Conservation (phyloP, 345 rosid species). For the Ceriops tagal region DNA sequence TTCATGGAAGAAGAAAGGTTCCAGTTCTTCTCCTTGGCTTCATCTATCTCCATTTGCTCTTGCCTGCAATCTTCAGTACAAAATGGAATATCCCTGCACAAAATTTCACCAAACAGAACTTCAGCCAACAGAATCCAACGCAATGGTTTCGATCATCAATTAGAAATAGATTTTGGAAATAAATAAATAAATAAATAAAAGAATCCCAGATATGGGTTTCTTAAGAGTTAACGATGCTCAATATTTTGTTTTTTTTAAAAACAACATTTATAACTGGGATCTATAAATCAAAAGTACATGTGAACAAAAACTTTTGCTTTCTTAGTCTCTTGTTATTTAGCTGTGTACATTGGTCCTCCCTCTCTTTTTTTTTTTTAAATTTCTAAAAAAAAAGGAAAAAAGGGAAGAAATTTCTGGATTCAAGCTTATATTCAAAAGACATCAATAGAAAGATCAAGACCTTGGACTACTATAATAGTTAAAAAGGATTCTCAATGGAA, state of each 20-base stretch:
- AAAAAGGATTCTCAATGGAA: background rate
- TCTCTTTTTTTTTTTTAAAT: background rate
- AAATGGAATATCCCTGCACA: constrained; percentile 85
- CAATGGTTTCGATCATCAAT: no score
- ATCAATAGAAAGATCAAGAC: background rate
- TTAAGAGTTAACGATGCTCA: no score
- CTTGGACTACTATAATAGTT: background rate
- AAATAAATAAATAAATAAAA: no score
- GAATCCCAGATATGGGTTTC: no score
- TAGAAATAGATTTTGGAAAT: no score
- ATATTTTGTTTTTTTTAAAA: no score
- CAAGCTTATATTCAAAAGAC: background rate
- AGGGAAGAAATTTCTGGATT: background rate
- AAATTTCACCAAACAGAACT: background rate
- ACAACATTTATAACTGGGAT: no score
- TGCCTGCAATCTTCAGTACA: constrained; percentile 87
- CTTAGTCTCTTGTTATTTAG: background rate
- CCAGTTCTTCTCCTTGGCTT: constrained; percentile 51
- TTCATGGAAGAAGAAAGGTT: constrained; percentile 63
- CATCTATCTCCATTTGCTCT: constrained; percentile 74
- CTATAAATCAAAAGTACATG: no score
- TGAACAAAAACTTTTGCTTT: no score
- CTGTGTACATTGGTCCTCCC: background rate
- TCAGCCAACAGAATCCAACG: constrained; percentile 11
- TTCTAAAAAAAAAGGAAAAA: background rate